A percentile compares a stretch with the other conserved stretches of the same genome.
Evolutionary conservation across 1,139 yeast species (phyloP).

Genomic region (Hemisphaericaspora xylanilytica): DNA sequence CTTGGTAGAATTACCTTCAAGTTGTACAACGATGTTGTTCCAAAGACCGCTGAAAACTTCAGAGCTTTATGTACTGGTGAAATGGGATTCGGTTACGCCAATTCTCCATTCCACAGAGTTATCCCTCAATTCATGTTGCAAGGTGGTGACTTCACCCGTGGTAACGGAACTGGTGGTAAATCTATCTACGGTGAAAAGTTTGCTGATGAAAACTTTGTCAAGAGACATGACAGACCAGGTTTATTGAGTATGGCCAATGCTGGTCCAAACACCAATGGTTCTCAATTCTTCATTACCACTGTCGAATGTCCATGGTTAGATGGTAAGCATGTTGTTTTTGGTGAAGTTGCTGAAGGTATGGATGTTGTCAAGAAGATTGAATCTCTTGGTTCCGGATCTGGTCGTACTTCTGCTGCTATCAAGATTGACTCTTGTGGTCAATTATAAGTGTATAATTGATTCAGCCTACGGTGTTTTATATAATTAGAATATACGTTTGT

Average conservation of each 20-base stretch:
- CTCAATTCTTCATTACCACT: slow-evolving; percentile 98
- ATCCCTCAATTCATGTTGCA: slow-evolving; percentile 98
- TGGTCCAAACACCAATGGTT: slow-evolving; percentile 99
- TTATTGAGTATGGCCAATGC: slow-evolving; percentile 98
- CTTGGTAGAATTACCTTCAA: too few species aligned
- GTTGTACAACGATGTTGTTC: too few species aligned
- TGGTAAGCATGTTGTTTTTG: slow-evolving; percentile 98
- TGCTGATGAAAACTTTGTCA: slow-evolving; percentile 90
- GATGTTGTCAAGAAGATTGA: slow-evolving; percentile 93
- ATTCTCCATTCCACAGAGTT: slow-evolving; percentile 99
- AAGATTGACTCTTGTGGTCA: slow-evolving; percentile 84
- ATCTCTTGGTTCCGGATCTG: slow-evolving; percentile 77
- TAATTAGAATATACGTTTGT: too few species aligned
- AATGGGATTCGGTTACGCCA: too few species aligned
- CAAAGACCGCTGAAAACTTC: too few species aligned
- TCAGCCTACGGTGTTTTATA: too few species aligned
- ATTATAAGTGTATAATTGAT: slow-evolving; percentile 44
- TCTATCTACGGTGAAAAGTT: slow-evolving; percentile 96
- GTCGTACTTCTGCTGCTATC: slow-evolving; percentile 77
- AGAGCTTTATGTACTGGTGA: too few species aligned
- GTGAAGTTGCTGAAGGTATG: slow-evolving; percentile 90
- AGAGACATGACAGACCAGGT: slow-evolving; percentile 89
- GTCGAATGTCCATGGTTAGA: slow-evolving; percentile 96
- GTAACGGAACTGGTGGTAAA: slow-evolving; percentile 98
- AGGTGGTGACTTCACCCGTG: slow-evolving; percentile 97